Conservation (phyloP, 805 yeast species). For the Ogataea sp. region DNA sequence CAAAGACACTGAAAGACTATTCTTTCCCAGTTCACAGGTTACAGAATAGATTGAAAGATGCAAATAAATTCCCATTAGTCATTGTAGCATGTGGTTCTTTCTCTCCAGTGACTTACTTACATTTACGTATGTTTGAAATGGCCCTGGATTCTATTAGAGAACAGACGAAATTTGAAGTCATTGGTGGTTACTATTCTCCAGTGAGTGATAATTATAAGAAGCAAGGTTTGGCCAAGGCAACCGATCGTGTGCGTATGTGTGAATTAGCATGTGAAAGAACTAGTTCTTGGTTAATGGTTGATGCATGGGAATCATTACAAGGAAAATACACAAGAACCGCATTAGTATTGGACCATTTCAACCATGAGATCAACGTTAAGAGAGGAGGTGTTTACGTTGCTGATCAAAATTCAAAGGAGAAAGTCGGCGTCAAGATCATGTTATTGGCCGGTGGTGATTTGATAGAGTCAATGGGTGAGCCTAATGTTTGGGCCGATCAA, state of each 20-base stretch:
- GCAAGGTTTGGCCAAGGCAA: slow-evolving; percentile 83
- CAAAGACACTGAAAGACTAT: slow-evolving; percentile 60
- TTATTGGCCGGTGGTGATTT: slow-evolving; percentile 95
- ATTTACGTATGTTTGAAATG: slow-evolving; percentile 97
- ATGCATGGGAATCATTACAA: slow-evolving; percentile 97
- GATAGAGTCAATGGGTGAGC: slow-evolving; percentile 99
- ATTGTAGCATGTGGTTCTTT: slow-evolving; percentile 97
- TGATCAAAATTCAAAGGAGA: slow-evolving; percentile 40
- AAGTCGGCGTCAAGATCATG: slow-evolving; percentile 82
- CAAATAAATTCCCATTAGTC: slow-evolving; percentile 79
- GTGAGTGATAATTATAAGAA: slow-evolving; percentile 89
- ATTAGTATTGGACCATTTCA: slow-evolving; percentile 90
- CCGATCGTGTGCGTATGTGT: slow-evolving; percentile 94
- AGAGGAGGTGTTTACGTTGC: slow-evolving; percentile 72
- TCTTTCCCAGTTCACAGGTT: slow-evolving; percentile 84
- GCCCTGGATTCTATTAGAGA: slow-evolving; percentile 90
- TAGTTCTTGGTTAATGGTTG: slow-evolving; percentile 96
- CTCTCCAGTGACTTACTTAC: slow-evolving; percentile 91
- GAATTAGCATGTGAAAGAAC: slow-evolving; percentile 97
- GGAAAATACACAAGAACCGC: slow-evolving; percentile 90
- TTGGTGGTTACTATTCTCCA: slow-evolving; percentile 95
- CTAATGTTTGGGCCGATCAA: slow-evolving; percentile 96
- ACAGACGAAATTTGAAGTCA: slow-evolving; percentile 87
- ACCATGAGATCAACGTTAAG: slow-evolving; percentile 86
- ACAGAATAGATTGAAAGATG: slow-evolving; percentile 59